Evolutionary conservation across 1,284 basidiomycete species (phyloP), one percentile per base, ranked within the genome.

Genomic region (Entoloma clypeatum): DNA sequence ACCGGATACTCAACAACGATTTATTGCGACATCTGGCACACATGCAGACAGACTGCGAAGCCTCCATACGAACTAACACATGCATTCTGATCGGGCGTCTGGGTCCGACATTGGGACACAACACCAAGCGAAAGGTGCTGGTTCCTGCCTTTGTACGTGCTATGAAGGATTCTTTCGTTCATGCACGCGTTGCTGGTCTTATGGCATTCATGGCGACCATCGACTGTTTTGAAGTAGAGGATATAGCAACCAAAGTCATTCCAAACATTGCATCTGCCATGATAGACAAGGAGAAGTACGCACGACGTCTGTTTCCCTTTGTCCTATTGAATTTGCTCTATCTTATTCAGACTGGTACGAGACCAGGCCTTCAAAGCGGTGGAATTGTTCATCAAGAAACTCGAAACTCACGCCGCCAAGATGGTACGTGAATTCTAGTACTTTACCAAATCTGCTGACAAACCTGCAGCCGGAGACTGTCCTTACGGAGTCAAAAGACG

Each of bases 171-270:
- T 64, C 80, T 0, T 99, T 98, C 59, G 84, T 94, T 0, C 95
- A 96, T 59, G 87, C 92, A 1, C 77, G 96, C 21, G 92, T 97
- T 0, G 95, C 95, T 0, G 96, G 92, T 0, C 64, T 99, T 30
- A 93, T 95, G 91, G 91, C 93, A 10, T 81, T 98, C 53, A 95
- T 94, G 84, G 93, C 95, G 1, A 94, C 92, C 0, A 81, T 86
- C 11, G 94, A 97, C 22, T 88, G 85, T 48, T 99, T 92, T 52
- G 92, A 89, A 39, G 62, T 77, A 16, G 89, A 94, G 43, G 94
- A 97, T 48, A 60, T 96, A n/a, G 92, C 92, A 0, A 77, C 75
- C 1, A 92, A 86, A 58, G 93, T 96, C 0, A 81, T 97, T 18
- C 92, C 93, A 0, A 86, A 79, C 49, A 80, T 96, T 64, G 71